Evolutionary conservation across 129 eudicot species (phyloP).

Genomic region (Saposhnikovia divaricata): DNA sequence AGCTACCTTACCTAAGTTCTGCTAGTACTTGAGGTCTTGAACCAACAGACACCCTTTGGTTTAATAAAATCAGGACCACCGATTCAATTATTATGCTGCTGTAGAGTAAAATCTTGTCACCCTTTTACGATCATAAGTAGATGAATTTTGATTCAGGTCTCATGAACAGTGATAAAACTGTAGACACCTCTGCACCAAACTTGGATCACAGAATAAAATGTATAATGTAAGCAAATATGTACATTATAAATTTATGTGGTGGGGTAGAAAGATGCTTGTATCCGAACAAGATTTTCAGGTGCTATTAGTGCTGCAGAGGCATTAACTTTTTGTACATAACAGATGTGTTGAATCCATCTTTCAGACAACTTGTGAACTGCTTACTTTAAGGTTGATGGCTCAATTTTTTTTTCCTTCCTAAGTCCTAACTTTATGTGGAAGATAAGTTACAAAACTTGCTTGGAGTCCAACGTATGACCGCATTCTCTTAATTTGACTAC

Average conservation of each 20-base stretch:
- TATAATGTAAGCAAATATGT: too few relatives aligned
- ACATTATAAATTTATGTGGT: neutral
- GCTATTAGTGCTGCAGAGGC: slow-evolving; percentile 1
- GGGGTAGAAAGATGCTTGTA: neutral
- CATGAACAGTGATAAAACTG: neutral
- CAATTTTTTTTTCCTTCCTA: neutral
- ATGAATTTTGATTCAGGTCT: neutral
- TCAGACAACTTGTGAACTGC: neutral
- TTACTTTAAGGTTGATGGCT: neutral
- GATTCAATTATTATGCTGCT: neutral
- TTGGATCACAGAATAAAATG: neutral
- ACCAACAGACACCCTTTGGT: slow-evolving; percentile 23
- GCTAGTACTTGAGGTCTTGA: neutral
- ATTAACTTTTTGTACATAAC: neutral
- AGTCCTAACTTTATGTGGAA: neutral
- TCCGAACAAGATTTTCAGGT: neutral
- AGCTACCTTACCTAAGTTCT: neutral
- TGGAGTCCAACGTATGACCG: neutral
- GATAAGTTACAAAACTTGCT: neutral
- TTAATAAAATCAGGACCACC: slow-evolving; percentile 21
- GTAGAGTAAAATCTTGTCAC: neutral
- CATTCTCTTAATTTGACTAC: neutral
- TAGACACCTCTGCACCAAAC: neutral
- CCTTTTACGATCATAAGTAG: neutral
- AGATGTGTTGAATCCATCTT: neutral